phyloP scores from a whole-genome alignment of 495 filamentous ascomycete species.

The Apiosordaria backusii region DNA sequence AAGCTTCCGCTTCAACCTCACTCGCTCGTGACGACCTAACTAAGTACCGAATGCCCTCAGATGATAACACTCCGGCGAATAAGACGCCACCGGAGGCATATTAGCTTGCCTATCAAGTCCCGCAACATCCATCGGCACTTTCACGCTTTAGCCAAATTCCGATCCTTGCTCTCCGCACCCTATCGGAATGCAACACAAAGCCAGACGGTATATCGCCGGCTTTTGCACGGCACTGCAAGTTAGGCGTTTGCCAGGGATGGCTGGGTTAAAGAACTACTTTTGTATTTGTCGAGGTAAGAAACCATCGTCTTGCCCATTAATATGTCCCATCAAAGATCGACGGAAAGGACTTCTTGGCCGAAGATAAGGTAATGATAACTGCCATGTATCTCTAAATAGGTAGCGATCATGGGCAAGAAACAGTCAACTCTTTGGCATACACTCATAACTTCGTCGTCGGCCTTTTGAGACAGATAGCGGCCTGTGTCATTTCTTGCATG shows the following conservation, averaged over 20 bases:
- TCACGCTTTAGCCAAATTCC: not conserved
- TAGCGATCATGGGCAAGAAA: too few relatives aligned
- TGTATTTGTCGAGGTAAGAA: too few relatives aligned
- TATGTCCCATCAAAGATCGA: too few relatives aligned
- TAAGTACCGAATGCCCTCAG: not conserved
- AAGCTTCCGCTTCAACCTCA: not conserved
- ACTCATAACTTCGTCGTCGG: too few relatives aligned
- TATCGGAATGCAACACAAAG: not conserved
- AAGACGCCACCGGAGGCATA: not conserved
- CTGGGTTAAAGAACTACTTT: not conserved
- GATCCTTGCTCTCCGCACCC: not conserved
- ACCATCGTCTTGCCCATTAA: too few relatives aligned
- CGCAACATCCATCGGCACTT: not conserved
- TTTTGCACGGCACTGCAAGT: not conserved
- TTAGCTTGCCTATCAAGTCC: not conserved
- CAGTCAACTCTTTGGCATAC: too few relatives aligned
- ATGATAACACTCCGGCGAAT: not conserved
- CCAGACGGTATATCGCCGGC: not conserved
- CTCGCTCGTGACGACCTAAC: not conserved
- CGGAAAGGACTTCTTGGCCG: too few relatives aligned
- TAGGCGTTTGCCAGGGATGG: not conserved
- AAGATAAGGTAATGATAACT: too few relatives aligned
- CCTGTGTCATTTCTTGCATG: too few relatives aligned
- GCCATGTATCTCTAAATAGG: too few relatives aligned
- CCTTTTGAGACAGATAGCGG: too few relatives aligned